Evolutionary conservation across 108 stramenopile species (phyloP), one percentile per base, ranked within the genome.

Genomic region (Fragilaria radians): DNA sequence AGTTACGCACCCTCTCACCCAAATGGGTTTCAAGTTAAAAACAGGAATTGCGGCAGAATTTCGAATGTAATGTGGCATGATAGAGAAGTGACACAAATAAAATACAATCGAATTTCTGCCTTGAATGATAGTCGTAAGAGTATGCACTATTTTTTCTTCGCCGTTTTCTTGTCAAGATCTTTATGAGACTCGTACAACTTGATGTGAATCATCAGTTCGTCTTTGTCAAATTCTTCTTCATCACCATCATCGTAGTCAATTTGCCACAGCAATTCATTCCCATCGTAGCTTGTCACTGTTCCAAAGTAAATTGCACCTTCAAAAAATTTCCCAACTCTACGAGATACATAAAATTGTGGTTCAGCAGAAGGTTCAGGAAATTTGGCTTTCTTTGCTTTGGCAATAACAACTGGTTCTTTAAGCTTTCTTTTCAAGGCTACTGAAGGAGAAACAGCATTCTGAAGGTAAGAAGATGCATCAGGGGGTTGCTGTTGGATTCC

Each of bases 1-100:
- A 21, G 88, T 89, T 27, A 89, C 88, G 7, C 88, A 89, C 66
- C 88, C 88, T 2, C 53, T 86, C 24, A 80, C 85, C 5, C 55
- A 46, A 48, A 63, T 86, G 32, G 88, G 88, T 23, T 81, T 76
- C 73, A 61, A 70, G 42, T 53, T 46, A 36, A 48, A 59, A 30
- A 63, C 68, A 21, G 68, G 73, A 1, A 23, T 74, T 7, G 73
- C 73, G 14, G 7, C 36, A 42, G 36, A 11, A 42, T 7, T 14
- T 42, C 36, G 36, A 42, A 42, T 7, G 14, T 42, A 14, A 42
- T 42, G 7, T 11, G 36, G n/a, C n/a, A n/a, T n/a, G n/a, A n/a
- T n/a, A n/a, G n/a, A n/a, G n/a, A n/a, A n/a, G n/a, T n/a, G n/a
- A n/a, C n/a, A n/a, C n/a, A n/a, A n/a, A n/a, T n/a, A n/a, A n/a